These are phyloP conservation scores for Trichosporon ovoides DNA, from an alignment of 1,284 basidiomycete species.

Conservation along the genomic window DNA sequence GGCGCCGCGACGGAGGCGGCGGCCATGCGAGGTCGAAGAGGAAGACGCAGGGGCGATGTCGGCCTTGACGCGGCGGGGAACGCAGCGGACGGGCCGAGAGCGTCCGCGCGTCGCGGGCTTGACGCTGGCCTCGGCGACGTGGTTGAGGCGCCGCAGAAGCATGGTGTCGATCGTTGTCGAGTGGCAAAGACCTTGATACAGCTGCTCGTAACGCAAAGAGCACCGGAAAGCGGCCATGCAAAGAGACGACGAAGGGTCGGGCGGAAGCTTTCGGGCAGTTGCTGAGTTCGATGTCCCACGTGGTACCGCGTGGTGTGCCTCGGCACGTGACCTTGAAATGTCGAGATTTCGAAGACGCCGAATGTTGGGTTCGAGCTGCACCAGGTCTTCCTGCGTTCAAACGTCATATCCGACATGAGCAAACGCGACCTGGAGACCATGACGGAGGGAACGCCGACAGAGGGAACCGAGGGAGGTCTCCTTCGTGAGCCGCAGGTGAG, in stretches of 20 bases:
- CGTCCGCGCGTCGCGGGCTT: constrained; percentile 17
- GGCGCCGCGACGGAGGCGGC: constrained; percentile 17
- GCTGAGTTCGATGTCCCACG: not conserved
- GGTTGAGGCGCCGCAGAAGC: constrained; percentile 34
- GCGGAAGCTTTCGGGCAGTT: not conserved
- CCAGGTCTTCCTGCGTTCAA: not conserved
- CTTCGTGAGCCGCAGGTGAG: constrained; percentile 38
- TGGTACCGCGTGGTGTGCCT: not conserved
- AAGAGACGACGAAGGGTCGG: constrained; percentile 1
- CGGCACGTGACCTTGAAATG: not conserved
- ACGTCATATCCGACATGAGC: constrained; percentile 22
- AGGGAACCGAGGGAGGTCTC: constrained; percentile 21
- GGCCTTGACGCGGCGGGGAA: constrained; percentile 8
- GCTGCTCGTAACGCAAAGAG: constrained; percentile 6
- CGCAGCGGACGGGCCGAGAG: constrained; percentile 16
- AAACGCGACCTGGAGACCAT: constrained; percentile 34
- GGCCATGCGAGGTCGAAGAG: constrained; percentile 13
- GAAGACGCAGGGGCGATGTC: not conserved
- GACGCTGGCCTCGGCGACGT: constrained; percentile 5
- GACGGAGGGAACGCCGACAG: constrained; percentile 9
- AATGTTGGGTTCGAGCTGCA: constrained; percentile 1
- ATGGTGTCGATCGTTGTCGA: constrained; percentile 18
- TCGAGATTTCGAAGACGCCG: not conserved
- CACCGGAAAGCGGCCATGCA: not conserved
- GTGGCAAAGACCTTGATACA: constrained; percentile 6